Evolutionary conservation across 306 rosid genomes (phyloP).

Genomic region (Dryas octopetala): DNA sequence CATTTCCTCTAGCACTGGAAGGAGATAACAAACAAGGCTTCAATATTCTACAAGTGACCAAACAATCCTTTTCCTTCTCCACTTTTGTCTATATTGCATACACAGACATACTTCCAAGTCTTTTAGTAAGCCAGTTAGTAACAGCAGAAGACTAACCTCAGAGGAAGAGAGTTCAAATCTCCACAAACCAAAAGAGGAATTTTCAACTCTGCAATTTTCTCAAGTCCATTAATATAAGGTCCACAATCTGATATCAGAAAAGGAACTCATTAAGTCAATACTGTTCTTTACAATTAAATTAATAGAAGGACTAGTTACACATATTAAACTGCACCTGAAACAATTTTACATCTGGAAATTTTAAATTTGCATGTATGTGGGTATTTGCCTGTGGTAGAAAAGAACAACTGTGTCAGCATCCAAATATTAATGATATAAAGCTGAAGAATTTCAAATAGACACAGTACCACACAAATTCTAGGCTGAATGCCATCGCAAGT

Average conservation of each 20-base stretch:
- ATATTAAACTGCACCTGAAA: conserved; percentile 28
- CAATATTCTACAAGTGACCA: background rate
- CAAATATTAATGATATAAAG: background rate
- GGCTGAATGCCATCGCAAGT: conserved; percentile 7
- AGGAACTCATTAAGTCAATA: background rate
- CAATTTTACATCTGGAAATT: conserved; percentile 19
- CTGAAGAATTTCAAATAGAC: background rate
- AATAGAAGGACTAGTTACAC: conserved; percentile 7
- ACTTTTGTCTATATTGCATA: too few species aligned
- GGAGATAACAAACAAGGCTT: background rate
- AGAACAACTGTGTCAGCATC: conserved; percentile 1
- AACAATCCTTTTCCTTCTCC: too few species aligned
- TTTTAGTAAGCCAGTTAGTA: background rate
- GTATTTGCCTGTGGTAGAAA: conserved; percentile 33
- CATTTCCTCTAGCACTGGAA: background rate
- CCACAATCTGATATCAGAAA: conserved; percentile 23
- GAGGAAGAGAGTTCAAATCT: conserved; percentile 29
- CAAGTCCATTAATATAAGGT: conserved; percentile 25
- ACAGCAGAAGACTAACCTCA: conserved; percentile 21
- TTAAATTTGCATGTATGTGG: conserved; percentile 30
- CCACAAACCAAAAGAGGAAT: conserved; percentile 36
- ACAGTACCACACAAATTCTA: conserved; percentile 37
- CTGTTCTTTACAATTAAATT: background rate
- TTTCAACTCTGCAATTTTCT: conserved; percentile 13
- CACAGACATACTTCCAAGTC: too few species aligned